phyloP scores from a whole-genome alignment of 2,329 filamentous ascomycete species.

The Penicillium psychrosexuale region DNA sequence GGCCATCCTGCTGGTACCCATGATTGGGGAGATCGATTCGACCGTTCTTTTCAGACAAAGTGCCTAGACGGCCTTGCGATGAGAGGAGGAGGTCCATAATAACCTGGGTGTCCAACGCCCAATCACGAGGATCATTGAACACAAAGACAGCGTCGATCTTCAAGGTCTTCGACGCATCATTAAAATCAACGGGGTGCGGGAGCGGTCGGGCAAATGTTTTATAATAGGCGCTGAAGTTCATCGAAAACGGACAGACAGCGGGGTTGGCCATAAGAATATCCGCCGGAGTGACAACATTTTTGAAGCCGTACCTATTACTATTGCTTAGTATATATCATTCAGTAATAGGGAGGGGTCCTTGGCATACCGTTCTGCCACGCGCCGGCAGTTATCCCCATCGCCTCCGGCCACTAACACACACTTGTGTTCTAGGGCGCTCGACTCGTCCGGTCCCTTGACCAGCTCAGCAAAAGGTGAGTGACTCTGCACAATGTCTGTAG shows the following conservation, averaged over 20 bases:
- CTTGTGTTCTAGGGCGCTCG: slow-evolving; percentile 55
- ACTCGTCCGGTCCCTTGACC: slow-evolving; percentile 56
- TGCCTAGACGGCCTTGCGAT: slow-evolving; percentile 73
- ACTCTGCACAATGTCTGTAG: slow-evolving; percentile 75
- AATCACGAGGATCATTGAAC: slow-evolving; percentile 94
- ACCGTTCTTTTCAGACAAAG: slow-evolving; percentile 70
- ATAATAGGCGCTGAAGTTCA: slow-evolving; percentile 63
- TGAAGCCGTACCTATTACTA: slow-evolving; percentile 64
- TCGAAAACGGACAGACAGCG: slow-evolving; percentile 78
- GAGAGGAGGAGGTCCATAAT: slow-evolving; percentile 82
- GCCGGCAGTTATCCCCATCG: slow-evolving; percentile 62
- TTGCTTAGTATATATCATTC: neutral
- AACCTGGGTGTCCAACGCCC: slow-evolving; percentile 84
- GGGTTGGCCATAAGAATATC: slow-evolving; percentile 76
- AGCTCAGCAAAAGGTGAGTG: slow-evolving; percentile 85
- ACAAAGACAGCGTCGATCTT: slow-evolving; percentile 89
- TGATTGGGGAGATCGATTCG: slow-evolving; percentile 61
- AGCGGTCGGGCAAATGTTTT: slow-evolving; percentile 42
- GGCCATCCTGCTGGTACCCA: slow-evolving; percentile 78
- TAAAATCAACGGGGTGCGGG: slow-evolving; percentile 34
- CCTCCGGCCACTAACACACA: slow-evolving; percentile 74
- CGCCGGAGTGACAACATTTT: slow-evolving; percentile 76
- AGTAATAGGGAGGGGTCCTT: neutral
- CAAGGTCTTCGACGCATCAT: slow-evolving; percentile 52
- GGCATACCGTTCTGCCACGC: slow-evolving; percentile 65